Evolutionary conservation across 345 rosid species (phyloP), one percentile per base, ranked within the genome.

Genomic region (Arabis alpina): DNA sequence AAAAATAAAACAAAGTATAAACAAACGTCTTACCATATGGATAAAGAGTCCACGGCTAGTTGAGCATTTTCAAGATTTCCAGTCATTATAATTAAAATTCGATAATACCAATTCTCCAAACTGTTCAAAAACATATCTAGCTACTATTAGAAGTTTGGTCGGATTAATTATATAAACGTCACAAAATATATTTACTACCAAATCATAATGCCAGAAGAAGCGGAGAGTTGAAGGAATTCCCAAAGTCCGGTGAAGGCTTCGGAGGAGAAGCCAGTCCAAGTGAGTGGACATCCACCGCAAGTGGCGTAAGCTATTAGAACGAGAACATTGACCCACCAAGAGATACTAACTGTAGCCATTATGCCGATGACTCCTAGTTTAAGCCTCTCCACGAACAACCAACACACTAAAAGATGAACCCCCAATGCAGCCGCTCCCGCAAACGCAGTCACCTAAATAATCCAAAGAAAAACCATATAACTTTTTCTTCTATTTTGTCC

Each of bases 21-120:
- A 27, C 10, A 41, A 36, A 34, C 37, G 10, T 27, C 71, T 0
- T 79, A 93, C 96, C 98, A 93, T 67, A 93, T 86, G 7, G 97
- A 87, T 77, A 91, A 77, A 42, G 97, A 83, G 81, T 93, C 97
- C 30, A 93, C 80, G 0, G 98, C 96, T 36, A 93, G 85, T 80
- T 87, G 78, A 58, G 98, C 94, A 43, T 93, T 93, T 32, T 78
- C 7, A 28, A 93, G 80, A 72, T 93, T 87, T 50, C 97, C 98
- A 0, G 98, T 91, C 97, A 93, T 85, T 55, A 91, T 37, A 27
- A 94, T 82, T 41, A 94, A 77, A 66, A 94, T 78, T 78, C 79
- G 81, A 30, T 89, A 89, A 68, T 94, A 91, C 97, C 99, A 91
- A 54, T 81, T 94, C 79, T 91, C 99, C 85, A 91, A 72, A 83